phyloP scores from a whole-genome alignment of 1,284 basidiomycete species.

The Ceratobasidium theobromae region DNA sequence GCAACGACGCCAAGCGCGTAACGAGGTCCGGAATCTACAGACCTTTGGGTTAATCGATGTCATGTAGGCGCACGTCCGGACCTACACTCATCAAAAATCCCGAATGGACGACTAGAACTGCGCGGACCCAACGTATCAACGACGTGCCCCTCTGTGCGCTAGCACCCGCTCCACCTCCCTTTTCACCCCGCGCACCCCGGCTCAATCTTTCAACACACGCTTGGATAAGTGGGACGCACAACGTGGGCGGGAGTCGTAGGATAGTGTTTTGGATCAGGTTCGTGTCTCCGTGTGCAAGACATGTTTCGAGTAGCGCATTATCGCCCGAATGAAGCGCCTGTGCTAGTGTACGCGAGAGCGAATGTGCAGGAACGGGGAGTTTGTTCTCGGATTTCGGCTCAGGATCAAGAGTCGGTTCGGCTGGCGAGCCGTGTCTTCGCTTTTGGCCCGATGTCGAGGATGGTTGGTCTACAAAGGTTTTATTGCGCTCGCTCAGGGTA shows the following conservation, averaged over 20 bases:
- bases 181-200: constrained; percentile 68
- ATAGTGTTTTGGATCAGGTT: constrained; percentile 87
- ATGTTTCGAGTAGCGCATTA: constrained; percentile 83
- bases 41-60: constrained; percentile 29
- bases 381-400: constrained; percentile 35
- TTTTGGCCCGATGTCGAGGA: constrained; percentile 41
- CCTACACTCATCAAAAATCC: constrained; percentile 92
- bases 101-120: constrained; percentile 84
- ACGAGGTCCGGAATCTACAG: constrained; percentile 81
- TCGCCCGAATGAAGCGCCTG: constrained; percentile 97
- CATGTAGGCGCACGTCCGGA: constrained; percentile 35
- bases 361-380: constrained; percentile 74
- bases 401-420: constrained; percentile 38
- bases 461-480: constrained; percentile 58
- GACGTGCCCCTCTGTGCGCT: constrained; percentile 84
- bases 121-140: constrained; percentile 87
- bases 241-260: constrained; percentile 81
- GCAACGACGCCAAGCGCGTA: constrained; percentile 77
- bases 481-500: constrained; percentile 83
- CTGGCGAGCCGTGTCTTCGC: constrained; percentile 40
- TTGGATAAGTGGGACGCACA: constrained; percentile 84
- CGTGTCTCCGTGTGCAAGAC: constrained; percentile 82
- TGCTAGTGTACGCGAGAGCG: constrained; percentile 90
- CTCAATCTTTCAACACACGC: constrained; percentile 90
- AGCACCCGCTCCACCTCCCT: constrained; percentile 78